Evolutionary conservation across 1,284 basidiomycete species (phyloP), one percentile per base, ranked within the genome.

Genomic region (Phellopilus nigrolimitatus): DNA sequence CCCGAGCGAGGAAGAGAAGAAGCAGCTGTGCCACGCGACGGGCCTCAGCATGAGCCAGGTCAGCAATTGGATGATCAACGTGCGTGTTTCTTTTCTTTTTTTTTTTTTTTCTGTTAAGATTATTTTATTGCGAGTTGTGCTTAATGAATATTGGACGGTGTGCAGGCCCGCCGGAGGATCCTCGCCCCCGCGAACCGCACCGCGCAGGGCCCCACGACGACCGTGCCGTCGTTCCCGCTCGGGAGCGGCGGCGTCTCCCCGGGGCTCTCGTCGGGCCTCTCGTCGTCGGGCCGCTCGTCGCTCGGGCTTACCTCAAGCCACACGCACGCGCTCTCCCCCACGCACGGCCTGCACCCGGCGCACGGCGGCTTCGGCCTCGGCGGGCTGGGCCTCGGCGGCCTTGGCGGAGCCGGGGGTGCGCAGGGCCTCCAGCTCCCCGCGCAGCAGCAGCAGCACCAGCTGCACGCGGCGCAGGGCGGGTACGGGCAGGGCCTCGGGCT

Each of bases 61-160:
- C 1, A 88, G 84, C 52, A 91, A 91, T 65, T 91, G 88, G 88
- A 91, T 91, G 85, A 91, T 91, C 62, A 91, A 91, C 60, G 88
- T 90, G 51, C 60, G 87, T 75, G 19, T 40, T 21, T 15, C 22
- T 43, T 10, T 47, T 15, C 39, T 39, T n/a, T 27, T 27, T 44
- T 25, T 22, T 33, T 19, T 19, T 21, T 3, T 24, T 31, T 17
- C 17, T 15, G 22, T 47, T 15, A 28, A 6, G n/a, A n/a, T n/a
- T n/a, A n/a, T n/a, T n/a, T n/a, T n/a, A n/a, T n/a, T n/a, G n/a
- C n/a, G n/a, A n/a, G n/a, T n/a, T n/a, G n/a, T n/a, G n/a, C n/a
- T n/a, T n/a, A n/a, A n/a, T n/a, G n/a, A n/a, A n/a, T n/a, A n/a
- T n/a, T n/a, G 10, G n/a, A 12, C 31, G 28, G 10, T 21, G 19